These are phyloP conservation scores for Amanita molliuscula DNA, from an alignment of 768 basidiomycete genomes.

Conservation along the genomic window DNA sequence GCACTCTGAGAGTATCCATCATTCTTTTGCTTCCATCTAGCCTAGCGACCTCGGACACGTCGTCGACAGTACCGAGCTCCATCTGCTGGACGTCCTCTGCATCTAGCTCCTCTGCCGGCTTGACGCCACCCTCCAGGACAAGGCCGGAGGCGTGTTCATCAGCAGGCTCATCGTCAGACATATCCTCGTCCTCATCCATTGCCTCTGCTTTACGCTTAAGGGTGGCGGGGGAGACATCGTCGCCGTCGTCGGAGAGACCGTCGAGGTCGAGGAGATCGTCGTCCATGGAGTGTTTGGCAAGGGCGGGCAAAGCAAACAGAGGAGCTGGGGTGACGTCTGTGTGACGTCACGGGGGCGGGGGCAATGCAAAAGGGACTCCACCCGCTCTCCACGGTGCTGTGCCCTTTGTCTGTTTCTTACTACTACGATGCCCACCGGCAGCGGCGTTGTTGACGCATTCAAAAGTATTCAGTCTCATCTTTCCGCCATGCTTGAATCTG, in stretches of 20 bases:
- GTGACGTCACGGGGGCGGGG: slow-evolving; percentile 5
- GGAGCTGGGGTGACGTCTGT: neutral
- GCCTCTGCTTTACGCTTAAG: slow-evolving; percentile 56
- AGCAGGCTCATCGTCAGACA: slow-evolving; percentile 44
- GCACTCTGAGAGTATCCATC: slow-evolving; percentile 75
- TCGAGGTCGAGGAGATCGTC: slow-evolving; percentile 92
- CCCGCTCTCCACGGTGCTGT: slow-evolving; percentile 4
- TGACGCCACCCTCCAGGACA: slow-evolving; percentile 77
- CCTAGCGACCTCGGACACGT: slow-evolving; percentile 83
- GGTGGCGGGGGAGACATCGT: slow-evolving; percentile 21
- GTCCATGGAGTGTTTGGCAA: slow-evolving; percentile 24
- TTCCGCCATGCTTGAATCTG: slow-evolving; percentile 6
- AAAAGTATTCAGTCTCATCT: slow-evolving; percentile 48
- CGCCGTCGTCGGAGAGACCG: slow-evolving; percentile 64
- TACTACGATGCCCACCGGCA: slow-evolving; percentile 38
- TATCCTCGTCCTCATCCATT: slow-evolving; percentile 37
- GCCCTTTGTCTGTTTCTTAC: neutral
- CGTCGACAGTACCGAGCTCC: slow-evolving; percentile 78
- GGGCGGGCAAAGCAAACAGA: neutral
- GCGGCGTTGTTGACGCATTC: slow-evolving; percentile 73
- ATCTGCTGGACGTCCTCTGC: slow-evolving; percentile 90
- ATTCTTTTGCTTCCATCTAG: slow-evolving; percentile 82
- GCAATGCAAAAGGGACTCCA: slow-evolving; percentile 4
- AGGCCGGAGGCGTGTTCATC: slow-evolving; percentile 44
- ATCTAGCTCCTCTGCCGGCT: slow-evolving; percentile 94